Base-by-base conservation (phyloP, 129 eudicot species). In the Flaveria robusta region DNA sequence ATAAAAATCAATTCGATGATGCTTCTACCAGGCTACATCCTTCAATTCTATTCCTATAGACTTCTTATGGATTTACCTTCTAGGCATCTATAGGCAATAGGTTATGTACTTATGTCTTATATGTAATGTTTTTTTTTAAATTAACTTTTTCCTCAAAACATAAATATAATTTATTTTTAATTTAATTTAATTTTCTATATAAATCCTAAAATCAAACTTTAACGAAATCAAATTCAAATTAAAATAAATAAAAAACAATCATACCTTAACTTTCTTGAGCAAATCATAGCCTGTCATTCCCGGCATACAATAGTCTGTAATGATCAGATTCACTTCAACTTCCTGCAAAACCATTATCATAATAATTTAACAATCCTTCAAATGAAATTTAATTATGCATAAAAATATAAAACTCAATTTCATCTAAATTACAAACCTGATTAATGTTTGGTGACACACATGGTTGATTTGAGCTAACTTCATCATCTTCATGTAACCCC, bases 271-370 rank as follows among this genome's bases (percentile, higher is more conserved):
- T 90, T 86, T 92, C 85, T 88, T 92, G 75, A 92, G 92, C 88
- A 92, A 86, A 85, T 92, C 98, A 85, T 90, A 92, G 78, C 98
- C 98, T 70, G 98, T 92, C 96, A 90, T 92, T 83, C 92, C 98
- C 50, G 98, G 98, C 98, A 92, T 92, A 79, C 98, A 92, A 75
- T 92, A 92, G 85, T 92, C 98, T 68, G 98, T 92, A 56, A 92
- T 92, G 20, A 92, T 87, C 46, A 92, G 92, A 90, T 92, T 92
- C 75, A 92, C 91, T 82, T 83, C 94, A 76, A 90, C 87, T 55
- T 83, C 96, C 94, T 90, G 86, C 45, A 79, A 79, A 71, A 74
- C 60, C 68, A 15, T 69, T 64, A 64, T 3, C 71, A 78, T 22
- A 14, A 55, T 65, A 18, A 42, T 41, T 4, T 24, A 50, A 52